phyloP scores from a whole-genome alignment of 2,329 filamentous ascomycete genomes.

The Microdochium bolleyi region DNA sequence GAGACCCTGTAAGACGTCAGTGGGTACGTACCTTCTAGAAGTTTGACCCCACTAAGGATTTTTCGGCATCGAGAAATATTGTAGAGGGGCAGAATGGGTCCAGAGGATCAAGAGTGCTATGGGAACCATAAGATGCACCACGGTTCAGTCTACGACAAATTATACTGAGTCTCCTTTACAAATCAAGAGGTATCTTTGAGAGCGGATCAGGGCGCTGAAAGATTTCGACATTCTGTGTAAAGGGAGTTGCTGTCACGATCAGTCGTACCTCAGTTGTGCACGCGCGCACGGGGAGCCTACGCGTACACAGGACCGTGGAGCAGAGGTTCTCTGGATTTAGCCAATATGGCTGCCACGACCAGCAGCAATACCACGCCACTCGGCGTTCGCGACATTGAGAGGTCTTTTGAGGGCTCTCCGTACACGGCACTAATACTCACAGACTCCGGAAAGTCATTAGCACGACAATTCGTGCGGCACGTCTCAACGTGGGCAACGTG shows the following conservation, averaged over 20 bases:
- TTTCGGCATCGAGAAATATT: background rate
- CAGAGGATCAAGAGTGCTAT: no score
- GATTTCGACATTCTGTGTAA: no score
- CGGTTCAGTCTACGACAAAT: no score
- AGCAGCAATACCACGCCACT: background rate
- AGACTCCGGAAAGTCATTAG: background rate
- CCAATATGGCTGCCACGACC: background rate
- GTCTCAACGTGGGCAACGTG: background rate
- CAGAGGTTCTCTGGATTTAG: no score
- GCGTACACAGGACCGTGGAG: no score
- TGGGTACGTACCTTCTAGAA: background rate
- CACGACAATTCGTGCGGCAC: background rate
- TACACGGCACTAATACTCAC: background rate
- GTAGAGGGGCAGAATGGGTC: background rate
- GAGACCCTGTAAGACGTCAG: background rate
- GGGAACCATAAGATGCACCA: no score
- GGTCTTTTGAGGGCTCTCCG: slow-evolving; percentile 3
- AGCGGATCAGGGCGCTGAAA: no score
- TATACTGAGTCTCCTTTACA: no score
- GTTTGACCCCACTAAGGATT: background rate
- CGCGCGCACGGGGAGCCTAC: no score
- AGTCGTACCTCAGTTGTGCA: no score
- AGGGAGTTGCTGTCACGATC: no score
- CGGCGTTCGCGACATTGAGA: slow-evolving; percentile 9
- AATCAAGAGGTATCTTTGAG: no score